Evolutionary conservation across 129 eudicot genomes (phyloP).

Genomic region (Centella asiatica): DNA sequence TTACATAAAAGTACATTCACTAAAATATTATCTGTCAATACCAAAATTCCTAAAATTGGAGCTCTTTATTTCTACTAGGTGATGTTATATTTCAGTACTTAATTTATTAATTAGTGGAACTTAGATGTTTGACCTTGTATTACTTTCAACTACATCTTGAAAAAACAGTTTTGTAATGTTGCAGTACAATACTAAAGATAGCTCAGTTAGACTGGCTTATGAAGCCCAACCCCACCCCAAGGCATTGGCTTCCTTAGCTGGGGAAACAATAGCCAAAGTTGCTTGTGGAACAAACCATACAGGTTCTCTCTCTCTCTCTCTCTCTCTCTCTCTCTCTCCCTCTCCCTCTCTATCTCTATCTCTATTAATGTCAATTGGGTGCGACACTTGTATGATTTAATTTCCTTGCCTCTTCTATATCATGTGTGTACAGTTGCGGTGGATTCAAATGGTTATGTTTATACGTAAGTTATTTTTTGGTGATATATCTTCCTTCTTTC

Average conservation of each 20-base stretch:
- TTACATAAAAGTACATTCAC: no score
- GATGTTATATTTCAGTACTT: no score
- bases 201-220: conserved; percentile 93
- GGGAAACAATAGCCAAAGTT: conserved; percentile 81
- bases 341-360: not conserved
- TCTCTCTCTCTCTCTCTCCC: not conserved
- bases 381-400: not conserved
- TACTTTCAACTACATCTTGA: not conserved
- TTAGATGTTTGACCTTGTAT: not conserved
- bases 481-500: conserved; percentile 1
- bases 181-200: conserved; percentile 91
- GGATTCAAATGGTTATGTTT: conserved; percentile 79
- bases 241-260: conserved; percentile 59
- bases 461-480: conserved; percentile 71
- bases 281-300: conserved; percentile 98
- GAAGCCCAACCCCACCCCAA: conserved; percentile 95
- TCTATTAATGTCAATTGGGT: no score
- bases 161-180: not conserved
- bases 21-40: no score
- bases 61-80: no score
- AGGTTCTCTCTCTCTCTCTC: conserved; percentile 29
- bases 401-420: conserved; percentile 16
- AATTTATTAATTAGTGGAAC: not conserved
- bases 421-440: conserved; percentile 64
- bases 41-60: no score